phyloP scores from a whole-genome alignment of 345 rosid species.

The Litchi chinensis region DNA sequence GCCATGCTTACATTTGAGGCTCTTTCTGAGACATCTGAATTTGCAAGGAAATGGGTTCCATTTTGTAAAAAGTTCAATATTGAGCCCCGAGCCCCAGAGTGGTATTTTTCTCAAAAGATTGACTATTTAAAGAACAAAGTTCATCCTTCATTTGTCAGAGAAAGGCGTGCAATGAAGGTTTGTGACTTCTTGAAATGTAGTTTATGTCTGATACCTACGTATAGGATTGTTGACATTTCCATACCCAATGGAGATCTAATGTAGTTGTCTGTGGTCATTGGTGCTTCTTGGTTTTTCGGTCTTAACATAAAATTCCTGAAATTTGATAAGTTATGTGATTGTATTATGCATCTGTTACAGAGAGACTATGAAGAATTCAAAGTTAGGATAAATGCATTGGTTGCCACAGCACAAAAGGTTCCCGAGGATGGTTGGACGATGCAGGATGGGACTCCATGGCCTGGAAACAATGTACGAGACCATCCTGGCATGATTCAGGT shows the following conservation, averaged over 20 bases:
- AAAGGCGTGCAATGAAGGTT: conserved; percentile 98
- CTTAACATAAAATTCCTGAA: background rate
- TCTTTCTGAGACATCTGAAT: conserved; percentile 96
- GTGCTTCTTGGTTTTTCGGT: background rate
- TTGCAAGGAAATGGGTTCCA: conserved; percentile 98
- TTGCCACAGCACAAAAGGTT: conserved; percentile 94
- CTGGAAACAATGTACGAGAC: conserved; percentile 89
- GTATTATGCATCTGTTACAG: conserved; percentile 46
- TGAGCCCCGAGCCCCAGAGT: conserved; percentile 99
- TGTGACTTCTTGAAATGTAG: conserved; percentile 16
- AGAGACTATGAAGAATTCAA: conserved; percentile 99
- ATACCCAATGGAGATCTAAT: background rate
- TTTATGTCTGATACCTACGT: background rate
- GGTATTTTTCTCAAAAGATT: conserved; percentile 94
- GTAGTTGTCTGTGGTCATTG: background rate
- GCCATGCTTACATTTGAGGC: conserved; percentile 99
- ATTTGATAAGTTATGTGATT: background rate
- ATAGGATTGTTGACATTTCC: background rate
- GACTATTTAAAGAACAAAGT: conserved; percentile 95
- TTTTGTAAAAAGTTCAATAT: conserved; percentile 88
- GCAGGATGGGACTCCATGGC: conserved; percentile 99
- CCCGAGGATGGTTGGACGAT: conserved; percentile 99
- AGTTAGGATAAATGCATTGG: conserved; percentile 86
- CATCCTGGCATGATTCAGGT: conserved; percentile 99
- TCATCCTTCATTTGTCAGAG: conserved; percentile 93